Evolutionary conservation across 305 asterid genomes (phyloP), one percentile per base, ranked within the genome.

Genomic region (Fraxinus dipetala): DNA sequence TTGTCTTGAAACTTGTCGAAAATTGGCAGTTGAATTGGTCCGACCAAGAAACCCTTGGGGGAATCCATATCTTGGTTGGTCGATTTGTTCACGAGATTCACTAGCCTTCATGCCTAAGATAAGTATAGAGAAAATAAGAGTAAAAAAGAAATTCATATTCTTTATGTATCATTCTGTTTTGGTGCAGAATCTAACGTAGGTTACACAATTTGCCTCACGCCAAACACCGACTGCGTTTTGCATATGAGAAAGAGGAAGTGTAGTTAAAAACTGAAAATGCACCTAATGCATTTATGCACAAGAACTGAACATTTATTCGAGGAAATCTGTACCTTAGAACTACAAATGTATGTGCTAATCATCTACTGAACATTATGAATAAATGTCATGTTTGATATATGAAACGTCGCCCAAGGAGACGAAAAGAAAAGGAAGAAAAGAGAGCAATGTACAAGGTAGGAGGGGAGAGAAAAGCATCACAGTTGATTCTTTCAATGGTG

Each of bases 391-490:
- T 18, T 54, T 4, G 24, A 10, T n/a, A 54, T 75, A 40, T 51
- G 36, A 51, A 76, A 72, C 74, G 83, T 74, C 76, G 82, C 79
- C 80, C 13, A 20, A 32, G 65, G 78, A 7, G 16, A 65, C n/a
- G 10, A 56, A 56, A 56, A 18, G 3, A 35, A 20, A 75, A 76
- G 75, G 59, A 65, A 63, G 69, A 18, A 61, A 76, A 43, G 36
- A 65, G 67, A 75, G 84, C 83, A 87, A 85, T 90, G 75, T 89
- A 89, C 93, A 90, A 79, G 83, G 84, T 75, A 32, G 34, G 28
- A 30, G 6, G 59, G 54, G 76, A 61, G n/a, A 11, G 73, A 35
- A 56, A 79, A 76, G 30, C 28, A 59, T 72, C 81, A 76, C 61
- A 72, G 78, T 81, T 77, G 81, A 85, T 80, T 84, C 72, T 86